These are phyloP conservation scores for Usnea hakonensis DNA, from an alignment of 495 filamentous ascomycete genomes.

Conservation along the genomic window DNA sequence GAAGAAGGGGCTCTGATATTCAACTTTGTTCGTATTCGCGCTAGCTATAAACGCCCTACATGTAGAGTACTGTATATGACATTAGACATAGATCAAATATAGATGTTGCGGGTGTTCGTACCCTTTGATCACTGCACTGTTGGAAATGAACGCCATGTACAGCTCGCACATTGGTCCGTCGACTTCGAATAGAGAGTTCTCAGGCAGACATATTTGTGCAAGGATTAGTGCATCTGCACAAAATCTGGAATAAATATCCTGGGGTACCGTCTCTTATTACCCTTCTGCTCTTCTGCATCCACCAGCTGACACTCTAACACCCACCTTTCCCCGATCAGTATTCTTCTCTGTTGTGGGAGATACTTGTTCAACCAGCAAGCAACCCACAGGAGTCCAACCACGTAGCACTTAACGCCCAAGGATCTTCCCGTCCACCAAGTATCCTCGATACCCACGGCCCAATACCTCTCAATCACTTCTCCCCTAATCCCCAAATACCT, in stretches of 20 bases:
- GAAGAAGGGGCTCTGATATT: conserved; percentile 32
- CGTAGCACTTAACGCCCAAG: neutral
- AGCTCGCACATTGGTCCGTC: no score
- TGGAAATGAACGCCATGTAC: neutral
- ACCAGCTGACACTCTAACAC: neutral
- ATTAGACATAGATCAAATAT: neutral
- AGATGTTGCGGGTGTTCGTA: neutral
- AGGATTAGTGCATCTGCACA: neutral
- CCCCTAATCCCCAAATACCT: neutral
- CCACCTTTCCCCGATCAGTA: neutral
- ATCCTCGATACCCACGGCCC: neutral
- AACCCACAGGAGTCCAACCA: neutral
- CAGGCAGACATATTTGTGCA: neutral
- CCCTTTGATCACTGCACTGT: neutral
- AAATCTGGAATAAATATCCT: neutral
- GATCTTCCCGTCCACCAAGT: neutral
- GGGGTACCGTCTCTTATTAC: neutral
- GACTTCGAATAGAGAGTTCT: no score
- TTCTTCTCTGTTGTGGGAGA: neutral
- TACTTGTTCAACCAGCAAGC: neutral
- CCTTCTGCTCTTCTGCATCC: neutral
- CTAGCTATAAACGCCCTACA: neutral
- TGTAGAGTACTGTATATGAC: neutral
- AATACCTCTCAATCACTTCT: neutral
- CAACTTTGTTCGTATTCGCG: neutral